Evolutionary conservation across 345 rosid genomes (phyloP).

Genomic region (Bretschneidera sinensis): DNA sequence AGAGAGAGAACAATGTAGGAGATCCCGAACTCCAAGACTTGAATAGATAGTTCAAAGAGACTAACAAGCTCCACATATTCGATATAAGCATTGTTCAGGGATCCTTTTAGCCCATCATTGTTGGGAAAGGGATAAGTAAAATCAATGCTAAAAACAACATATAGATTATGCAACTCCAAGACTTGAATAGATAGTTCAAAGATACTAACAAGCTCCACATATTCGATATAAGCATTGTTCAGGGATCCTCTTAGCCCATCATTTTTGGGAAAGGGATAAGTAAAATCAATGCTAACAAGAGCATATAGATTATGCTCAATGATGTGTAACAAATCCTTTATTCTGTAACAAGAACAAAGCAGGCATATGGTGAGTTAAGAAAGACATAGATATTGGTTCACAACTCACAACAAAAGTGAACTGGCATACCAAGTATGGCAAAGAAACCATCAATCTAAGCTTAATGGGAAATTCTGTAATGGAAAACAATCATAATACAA

Average conservation of each 20-base stretch:
- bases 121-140: constrained; percentile 19
- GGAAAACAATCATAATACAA: too few relatives aligned
- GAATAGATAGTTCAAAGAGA: constrained; percentile 33
- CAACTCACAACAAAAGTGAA: too few relatives aligned
- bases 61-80: constrained; percentile 35
- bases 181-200: constrained; percentile 28
- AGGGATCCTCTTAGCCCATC: constrained; percentile 18
- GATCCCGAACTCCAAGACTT: constrained; percentile 47
- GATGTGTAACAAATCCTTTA: too few relatives aligned
- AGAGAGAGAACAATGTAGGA: constrained; percentile 24
- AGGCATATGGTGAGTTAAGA: too few relatives aligned
- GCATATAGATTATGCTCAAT: too few relatives aligned
- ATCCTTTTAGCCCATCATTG: constrained; percentile 18
- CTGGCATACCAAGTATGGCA: too few relatives aligned
- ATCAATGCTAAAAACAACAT: too few relatives aligned
- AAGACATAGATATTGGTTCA: too few relatives aligned
- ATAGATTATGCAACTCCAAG: too few relatives aligned
- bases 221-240: constrained; percentile 32
- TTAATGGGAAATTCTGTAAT: too few relatives aligned
- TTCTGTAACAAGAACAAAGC: too few relatives aligned
- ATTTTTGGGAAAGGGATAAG: constrained; percentile 17
- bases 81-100: constrained; percentile 30
- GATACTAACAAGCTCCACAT: constrained; percentile 41
- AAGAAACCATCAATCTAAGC: too few relatives aligned
- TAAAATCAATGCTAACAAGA: constrained; percentile 18